Evolutionary conservation across 2,329 filamentous ascomycete genomes (phyloP).

Genomic region (Chaetomiaceae sp.): DNA sequence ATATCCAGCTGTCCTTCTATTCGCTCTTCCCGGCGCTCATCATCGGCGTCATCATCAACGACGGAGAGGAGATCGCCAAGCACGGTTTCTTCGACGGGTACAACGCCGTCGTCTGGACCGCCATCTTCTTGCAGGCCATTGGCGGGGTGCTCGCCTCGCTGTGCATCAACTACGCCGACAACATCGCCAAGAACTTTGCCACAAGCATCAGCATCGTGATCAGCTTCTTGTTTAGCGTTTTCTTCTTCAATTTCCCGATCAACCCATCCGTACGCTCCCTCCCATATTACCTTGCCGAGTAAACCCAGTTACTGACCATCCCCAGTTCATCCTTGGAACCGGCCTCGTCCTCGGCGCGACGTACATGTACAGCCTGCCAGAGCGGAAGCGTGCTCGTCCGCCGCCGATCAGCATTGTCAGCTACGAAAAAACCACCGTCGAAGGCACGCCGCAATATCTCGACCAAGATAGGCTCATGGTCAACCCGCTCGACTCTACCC

Average conservation of each 20-base stretch:
- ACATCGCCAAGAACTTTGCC: constrained; percentile 90
- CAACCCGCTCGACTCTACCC: constrained; percentile 39
- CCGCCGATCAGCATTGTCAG: constrained; percentile 64
- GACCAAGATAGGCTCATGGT: constrained; percentile 35
- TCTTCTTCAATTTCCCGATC: constrained; percentile 77
- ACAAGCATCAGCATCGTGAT: constrained; percentile 88
- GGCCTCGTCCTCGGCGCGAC: constrained; percentile 73
- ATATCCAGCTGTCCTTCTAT: constrained; percentile 92
- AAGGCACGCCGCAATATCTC: constrained; percentile 39
- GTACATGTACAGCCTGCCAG: constrained; percentile 74
- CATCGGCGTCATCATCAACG: constrained; percentile 79
- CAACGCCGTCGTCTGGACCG: constrained; percentile 84
- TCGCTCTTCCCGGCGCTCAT: constrained; percentile 86
- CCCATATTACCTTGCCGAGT: neutral
- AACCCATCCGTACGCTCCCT: constrained; percentile 59
- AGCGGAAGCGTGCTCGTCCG: constrained; percentile 57
- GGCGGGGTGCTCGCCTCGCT: constrained; percentile 82
- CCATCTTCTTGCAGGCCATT: constrained; percentile 74
- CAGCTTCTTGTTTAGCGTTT: constrained; percentile 78
- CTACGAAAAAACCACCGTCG: constrained; percentile 71
- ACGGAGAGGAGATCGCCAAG: constrained; percentile 76
- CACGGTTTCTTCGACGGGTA: constrained; percentile 94
- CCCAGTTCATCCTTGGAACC: constrained; percentile 77
- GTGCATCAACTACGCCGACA: constrained; percentile 78
- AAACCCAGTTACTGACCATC: neutral